Evolutionary conservation across 306 rosid genomes (phyloP), one percentile per base, ranked within the genome.

Genomic region (Sechiopsis laciniata): DNA sequence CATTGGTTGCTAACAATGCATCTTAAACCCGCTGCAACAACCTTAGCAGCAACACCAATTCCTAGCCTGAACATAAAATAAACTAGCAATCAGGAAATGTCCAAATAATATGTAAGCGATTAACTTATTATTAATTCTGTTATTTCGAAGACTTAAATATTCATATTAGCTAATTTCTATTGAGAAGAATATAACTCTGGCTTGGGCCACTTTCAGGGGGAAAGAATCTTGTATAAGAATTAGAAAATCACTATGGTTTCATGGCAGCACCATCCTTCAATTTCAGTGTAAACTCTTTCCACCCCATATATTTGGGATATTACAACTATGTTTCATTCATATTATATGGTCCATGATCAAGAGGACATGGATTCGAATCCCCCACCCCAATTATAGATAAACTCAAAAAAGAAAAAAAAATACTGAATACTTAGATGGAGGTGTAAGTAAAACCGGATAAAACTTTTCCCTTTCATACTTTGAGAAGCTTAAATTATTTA

Each of bases 1-100:
- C 86, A 83, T 71, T 79, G 86, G 83, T 83, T 83, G 76, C 86
- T 83, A 11, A 83, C 86, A 16, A 83, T 79, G 79, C 86, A 83
- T 56, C 86, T 80, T 63, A 83, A 74, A 50, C 86, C 86, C 6
- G 86, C 77, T 50, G 71, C 79, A 15, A 77, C 83, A 29, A 55
- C 86, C 61, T 65, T 56, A 26, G 29, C 24, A n/a, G 86, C 86
- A 15, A 83, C 86, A 69, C 81, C 83, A 1, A 37, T 76, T 48
- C 86, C 82, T 32, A 80, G 79, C 86, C 86, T 79, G 56, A 29
- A 51, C 55, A 17, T 10, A 52, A 63, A 42, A 54, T 29, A 13
- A 8, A 64, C 48, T 12, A 64, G 60, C 35, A 73, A 55, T n/a
- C 16, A 9, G 4, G 37, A 0, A 20, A 73, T 21, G 66, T 37